Conservation (phyloP, 805 yeast species). For the Naumovozyma baii region DNA sequence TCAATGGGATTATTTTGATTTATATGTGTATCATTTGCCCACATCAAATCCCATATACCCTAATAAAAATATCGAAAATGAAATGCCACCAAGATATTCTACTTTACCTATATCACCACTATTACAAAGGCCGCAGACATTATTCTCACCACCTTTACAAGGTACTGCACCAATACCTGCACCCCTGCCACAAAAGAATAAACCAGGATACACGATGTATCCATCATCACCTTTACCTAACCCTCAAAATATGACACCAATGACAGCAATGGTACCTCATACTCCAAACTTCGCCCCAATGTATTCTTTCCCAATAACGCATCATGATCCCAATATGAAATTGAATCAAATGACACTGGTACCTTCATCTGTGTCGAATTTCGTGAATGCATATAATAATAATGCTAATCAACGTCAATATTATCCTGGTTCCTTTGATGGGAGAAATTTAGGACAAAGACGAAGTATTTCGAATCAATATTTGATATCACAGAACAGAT, state of each 20-base stretch:
- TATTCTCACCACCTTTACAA: not conserved
- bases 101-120: not conserved
- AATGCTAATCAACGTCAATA: not conserved
- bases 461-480: not conserved
- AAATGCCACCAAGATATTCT: not conserved
- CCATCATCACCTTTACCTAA: not conserved
- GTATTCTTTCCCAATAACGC: not conserved
- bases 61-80: not conserved
- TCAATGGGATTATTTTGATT: conserved; percentile 27
- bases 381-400: not conserved
- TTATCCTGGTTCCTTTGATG: not conserved
- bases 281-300: not conserved
- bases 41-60: not conserved
- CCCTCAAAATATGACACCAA: not conserved
- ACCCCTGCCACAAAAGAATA: not conserved
- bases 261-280: not conserved
- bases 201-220: no score
- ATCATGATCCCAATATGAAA: no score
- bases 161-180: not conserved
- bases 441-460: not conserved
- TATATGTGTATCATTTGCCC: conserved; percentile 23
- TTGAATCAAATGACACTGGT: not conserved
- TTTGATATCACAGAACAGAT: not conserved
- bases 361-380: not conserved
- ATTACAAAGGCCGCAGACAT: not conserved